Evolutionary conservation across 1,284 basidiomycete species (phyloP).

Genomic region (Ustilago cynodontis): DNA sequence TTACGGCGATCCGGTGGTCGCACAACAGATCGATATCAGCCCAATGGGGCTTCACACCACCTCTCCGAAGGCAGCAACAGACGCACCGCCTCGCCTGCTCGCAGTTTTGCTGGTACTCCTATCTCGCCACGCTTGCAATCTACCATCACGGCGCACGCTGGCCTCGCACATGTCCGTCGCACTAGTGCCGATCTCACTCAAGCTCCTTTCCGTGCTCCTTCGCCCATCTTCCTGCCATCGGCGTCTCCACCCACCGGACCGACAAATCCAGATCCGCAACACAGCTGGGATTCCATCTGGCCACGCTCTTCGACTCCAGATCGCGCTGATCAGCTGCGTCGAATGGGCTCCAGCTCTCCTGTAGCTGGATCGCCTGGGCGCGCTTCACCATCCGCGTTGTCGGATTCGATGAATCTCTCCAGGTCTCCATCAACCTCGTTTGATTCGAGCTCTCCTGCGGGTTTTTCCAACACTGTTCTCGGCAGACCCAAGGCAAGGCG

Average conservation of each 20-base stretch:
- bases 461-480: constrained; percentile 23
- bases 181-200: constrained; percentile 33
- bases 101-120: constrained; percentile 40
- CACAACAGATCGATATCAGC: constrained; percentile 25
- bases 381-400: constrained; percentile 30
- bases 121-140: constrained; percentile 59
- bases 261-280: constrained; percentile 51
- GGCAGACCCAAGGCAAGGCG: constrained; percentile 48
- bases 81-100: constrained; percentile 51
- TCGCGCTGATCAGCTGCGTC: constrained; percentile 36
- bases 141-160: constrained; percentile 38
- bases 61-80: constrained; percentile 25
- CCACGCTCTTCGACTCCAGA: constrained; percentile 48
- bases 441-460: constrained; percentile 36
- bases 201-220: constrained; percentile 39
- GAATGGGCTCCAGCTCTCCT: constrained; percentile 42
- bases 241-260: constrained; percentile 35
- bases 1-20: constrained; percentile 24
- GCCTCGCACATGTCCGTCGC: constrained; percentile 36
- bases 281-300: constrained; percentile 63
- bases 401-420: constrained; percentile 37
- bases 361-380: constrained; percentile 35
- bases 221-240: constrained; percentile 43
- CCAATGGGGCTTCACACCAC: constrained; percentile 25
- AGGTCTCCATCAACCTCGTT: constrained; percentile 41